Conservation (phyloP, 2,329 filamentous ascomycete species). For the Magnaporthiopsis rhizophila region DNA sequence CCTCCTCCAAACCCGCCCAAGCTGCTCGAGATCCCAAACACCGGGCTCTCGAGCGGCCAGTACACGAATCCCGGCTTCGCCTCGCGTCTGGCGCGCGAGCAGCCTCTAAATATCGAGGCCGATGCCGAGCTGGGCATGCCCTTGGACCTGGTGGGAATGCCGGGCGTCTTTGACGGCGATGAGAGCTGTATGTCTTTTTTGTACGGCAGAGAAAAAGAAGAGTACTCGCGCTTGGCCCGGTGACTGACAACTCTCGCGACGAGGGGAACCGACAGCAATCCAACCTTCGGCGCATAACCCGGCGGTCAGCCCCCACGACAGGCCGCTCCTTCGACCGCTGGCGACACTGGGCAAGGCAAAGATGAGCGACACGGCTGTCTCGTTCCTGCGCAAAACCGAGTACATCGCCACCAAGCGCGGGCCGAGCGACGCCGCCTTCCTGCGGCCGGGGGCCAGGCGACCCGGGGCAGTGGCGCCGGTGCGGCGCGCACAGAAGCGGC, state of each 20-base stretch:
- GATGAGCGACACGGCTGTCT: slow-evolving; percentile 68
- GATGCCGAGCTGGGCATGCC: slow-evolving; percentile 98
- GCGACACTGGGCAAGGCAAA: slow-evolving; percentile 80
- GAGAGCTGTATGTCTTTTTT: slow-evolving; percentile 67
- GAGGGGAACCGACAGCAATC: slow-evolving; percentile 51
- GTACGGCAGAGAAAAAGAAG: background rate
- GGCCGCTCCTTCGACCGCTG: slow-evolving; percentile 73
- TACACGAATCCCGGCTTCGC: slow-evolving; percentile 90
- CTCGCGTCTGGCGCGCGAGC: slow-evolving; percentile 79
- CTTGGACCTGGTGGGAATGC: slow-evolving; percentile 88
- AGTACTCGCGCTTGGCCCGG: too few relatives aligned
- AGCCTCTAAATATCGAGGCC: slow-evolving; percentile 91
- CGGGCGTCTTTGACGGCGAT: slow-evolving; percentile 89
- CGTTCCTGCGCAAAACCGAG: slow-evolving; percentile 91
- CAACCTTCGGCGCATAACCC: slow-evolving; percentile 67
- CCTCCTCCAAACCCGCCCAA: slow-evolving; percentile 93
- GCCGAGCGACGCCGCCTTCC: slow-evolving; percentile 29
- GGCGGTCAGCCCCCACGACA: slow-evolving; percentile 73
- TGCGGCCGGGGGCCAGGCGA: slow-evolving; percentile 19
- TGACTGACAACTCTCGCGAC: background rate
- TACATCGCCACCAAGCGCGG: slow-evolving; percentile 64
- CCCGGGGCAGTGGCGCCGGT: slow-evolving; percentile 12
- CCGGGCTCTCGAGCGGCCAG: slow-evolving; percentile 74
- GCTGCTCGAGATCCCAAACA: slow-evolving; percentile 93
- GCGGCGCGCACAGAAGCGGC: slow-evolving; percentile 34